These are phyloP conservation scores for Leucosporidium yakuticum DNA, from an alignment of 768 basidiomycete species.

Conservation along the genomic window DNA sequence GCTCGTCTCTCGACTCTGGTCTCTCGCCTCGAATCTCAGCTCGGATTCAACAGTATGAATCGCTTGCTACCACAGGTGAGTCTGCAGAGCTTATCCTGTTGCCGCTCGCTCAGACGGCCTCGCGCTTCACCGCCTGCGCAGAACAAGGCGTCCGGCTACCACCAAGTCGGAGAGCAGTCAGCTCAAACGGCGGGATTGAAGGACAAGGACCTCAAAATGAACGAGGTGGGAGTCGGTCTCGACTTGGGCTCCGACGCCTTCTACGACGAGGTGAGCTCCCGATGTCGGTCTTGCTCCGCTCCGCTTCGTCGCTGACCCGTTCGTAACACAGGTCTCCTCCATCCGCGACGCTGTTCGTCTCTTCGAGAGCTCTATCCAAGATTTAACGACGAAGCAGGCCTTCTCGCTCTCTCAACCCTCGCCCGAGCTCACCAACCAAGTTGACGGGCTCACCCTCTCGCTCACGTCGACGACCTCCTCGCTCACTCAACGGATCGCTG, in stretches of 20 bases:
- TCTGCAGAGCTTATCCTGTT: too few relatives aligned
- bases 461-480: neutral
- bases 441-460: neutral
- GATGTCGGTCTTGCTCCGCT: neutral
- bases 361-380: neutral
- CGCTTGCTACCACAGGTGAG: too few relatives aligned
- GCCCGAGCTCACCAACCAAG: neutral
- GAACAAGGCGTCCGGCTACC: too few relatives aligned
- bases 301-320: neutral
- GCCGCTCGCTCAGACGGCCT: too few relatives aligned
- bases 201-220: too few relatives aligned
- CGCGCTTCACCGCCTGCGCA: too few relatives aligned
- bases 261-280: neutral
- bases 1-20: too few relatives aligned
- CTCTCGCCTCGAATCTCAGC: too few relatives aligned
- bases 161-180: too few relatives aligned
- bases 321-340: neutral
- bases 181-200: too few relatives aligned
- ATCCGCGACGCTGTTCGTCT: neutral
- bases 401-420: neutral
- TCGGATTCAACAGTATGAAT: too few relatives aligned
- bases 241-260: conserved; percentile 2
- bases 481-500: neutral
- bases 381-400: neutral
- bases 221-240: too few relatives aligned